Evolutionary conservation across 2,329 filamentous ascomycete genomes (phyloP).

Genomic region (Westerdykella sp.): DNA sequence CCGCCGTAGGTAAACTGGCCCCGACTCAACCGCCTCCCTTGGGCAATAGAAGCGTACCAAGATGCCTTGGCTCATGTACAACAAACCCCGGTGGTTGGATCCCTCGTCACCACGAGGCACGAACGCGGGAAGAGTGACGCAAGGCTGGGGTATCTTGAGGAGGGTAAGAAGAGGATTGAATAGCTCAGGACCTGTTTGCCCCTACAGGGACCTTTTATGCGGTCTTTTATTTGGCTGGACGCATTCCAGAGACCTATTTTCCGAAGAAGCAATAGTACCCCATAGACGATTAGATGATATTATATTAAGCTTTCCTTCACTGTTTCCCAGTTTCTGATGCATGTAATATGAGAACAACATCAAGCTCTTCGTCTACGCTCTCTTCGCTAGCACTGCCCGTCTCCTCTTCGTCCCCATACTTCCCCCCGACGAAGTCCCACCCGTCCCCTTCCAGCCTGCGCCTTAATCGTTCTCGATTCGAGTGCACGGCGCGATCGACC

Average conservation of each 20-base stretch:
- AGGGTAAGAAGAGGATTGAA: constrained; percentile 98
- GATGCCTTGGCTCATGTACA: constrained; percentile 77
- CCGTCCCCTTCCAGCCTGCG: constrained; percentile 27
- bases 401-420: constrained; percentile 15
- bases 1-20: constrained; percentile 84
- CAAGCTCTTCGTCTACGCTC: constrained; percentile 32
- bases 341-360: constrained; percentile 18
- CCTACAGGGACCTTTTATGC: too few species aligned
- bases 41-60: constrained; percentile 79
- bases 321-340: background rate
- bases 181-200: constrained; percentile 29
- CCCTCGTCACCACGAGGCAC: constrained; percentile 59
- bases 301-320: background rate
- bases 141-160: constrained; percentile 77
- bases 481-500: constrained; percentile 20
- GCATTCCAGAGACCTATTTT: too few species aligned
- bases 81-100: constrained; percentile 75
- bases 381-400: constrained; percentile 15
- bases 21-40: constrained; percentile 83
- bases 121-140: constrained; percentile 80
- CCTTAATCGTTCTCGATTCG: constrained; percentile 26
- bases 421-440: constrained; percentile 29
- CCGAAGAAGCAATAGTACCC: too few species aligned
- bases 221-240: too few species aligned
- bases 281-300: too few species aligned